Evolutionary conservation across 257 asterid species (phyloP).

Genomic region (Fraxinus cuspidata): DNA sequence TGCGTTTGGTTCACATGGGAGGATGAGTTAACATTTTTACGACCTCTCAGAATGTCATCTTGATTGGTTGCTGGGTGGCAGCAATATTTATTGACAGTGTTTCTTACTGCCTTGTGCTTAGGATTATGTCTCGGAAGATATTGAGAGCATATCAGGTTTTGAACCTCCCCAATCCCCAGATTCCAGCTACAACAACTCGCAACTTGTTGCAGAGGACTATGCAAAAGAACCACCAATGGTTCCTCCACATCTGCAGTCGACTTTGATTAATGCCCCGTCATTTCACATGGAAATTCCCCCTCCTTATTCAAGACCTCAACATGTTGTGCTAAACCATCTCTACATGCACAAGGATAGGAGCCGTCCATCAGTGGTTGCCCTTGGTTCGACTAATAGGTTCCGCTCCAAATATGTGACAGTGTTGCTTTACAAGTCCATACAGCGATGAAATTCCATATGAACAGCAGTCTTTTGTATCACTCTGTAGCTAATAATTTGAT

Average conservation of each 20-base stretch:
- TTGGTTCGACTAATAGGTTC: slow-evolving; percentile 88
- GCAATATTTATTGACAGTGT: neutral
- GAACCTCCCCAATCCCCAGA: slow-evolving; percentile 97
- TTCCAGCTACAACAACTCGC: slow-evolving; percentile 74
- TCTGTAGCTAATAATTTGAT: slow-evolving; percentile 19
- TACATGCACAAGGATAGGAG: slow-evolving; percentile 93
- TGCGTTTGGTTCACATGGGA: neutral
- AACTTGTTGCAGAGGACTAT: slow-evolving; percentile 73
- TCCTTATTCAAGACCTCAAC: slow-evolving; percentile 90
- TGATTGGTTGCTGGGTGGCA: neutral
- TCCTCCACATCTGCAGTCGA: slow-evolving; percentile 83
- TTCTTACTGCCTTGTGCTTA: slow-evolving; percentile 33
- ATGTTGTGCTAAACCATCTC: slow-evolving; percentile 94
- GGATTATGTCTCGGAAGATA: slow-evolving; percentile 96
- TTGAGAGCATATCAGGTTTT: slow-evolving; percentile 82
- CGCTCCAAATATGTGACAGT: slow-evolving; percentile 91
- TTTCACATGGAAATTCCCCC: slow-evolving; percentile 83
- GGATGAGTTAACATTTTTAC: neutral
- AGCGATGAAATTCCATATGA: slow-evolving; percentile 55
- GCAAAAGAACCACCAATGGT: slow-evolving; percentile 92
- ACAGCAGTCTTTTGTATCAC: slow-evolving; percentile 17
- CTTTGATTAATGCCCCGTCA: slow-evolving; percentile 77
- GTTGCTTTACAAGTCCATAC: slow-evolving; percentile 96
- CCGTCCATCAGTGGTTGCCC: slow-evolving; percentile 91
- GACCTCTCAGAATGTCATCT: neutral